Evolutionary conservation across 768 basidiomycete species (phyloP).

Genomic region (Xerocomellus chrysenteron): DNA sequence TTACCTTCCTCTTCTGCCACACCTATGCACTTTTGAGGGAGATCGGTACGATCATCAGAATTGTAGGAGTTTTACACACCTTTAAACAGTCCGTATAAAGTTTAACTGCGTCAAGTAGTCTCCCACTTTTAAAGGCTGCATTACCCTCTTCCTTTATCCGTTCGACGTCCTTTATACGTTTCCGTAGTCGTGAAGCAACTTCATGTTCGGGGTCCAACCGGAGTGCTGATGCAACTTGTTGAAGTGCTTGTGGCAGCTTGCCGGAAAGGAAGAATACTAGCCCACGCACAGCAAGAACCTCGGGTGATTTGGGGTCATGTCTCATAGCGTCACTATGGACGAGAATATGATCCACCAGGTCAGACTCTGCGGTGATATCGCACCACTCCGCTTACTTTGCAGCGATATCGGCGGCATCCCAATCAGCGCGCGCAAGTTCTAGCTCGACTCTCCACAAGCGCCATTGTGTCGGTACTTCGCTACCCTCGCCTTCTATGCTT

Average conservation of each 20-base stretch:
- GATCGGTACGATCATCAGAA: not conserved
- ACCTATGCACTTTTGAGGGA: constrained; percentile 56
- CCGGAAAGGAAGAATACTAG: constrained; percentile 74
- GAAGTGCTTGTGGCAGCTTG: constrained; percentile 67
- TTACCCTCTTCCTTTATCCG: constrained; percentile 86
- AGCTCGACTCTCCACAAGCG: constrained; percentile 76
- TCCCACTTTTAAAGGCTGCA: constrained; percentile 61
- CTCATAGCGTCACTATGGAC: constrained; percentile 68
- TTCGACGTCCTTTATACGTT: constrained; percentile 81
- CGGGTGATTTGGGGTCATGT: constrained; percentile 69
- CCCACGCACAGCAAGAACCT: constrained; percentile 75
- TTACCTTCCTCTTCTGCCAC: constrained; percentile 66
- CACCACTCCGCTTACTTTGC: constrained; percentile 59
- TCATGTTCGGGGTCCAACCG: constrained; percentile 77
- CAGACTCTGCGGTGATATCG: not conserved
- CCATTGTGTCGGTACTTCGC: constrained; percentile 78
- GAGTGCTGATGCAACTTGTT: constrained; percentile 69
- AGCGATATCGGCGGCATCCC: constrained; percentile 70
- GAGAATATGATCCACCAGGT: not conserved
- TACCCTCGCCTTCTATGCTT: constrained; percentile 71
- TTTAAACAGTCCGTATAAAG: constrained; percentile 74
- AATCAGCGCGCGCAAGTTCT: constrained; percentile 66
- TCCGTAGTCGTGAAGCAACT: constrained; percentile 66
- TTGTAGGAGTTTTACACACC: constrained; percentile 34
- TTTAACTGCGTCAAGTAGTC: constrained; percentile 58